Evolutionary conservation across 2,329 filamentous ascomycete genomes (phyloP), one percentile per base, ranked within the genome.

Genomic region (Colletotrichum trifolii): DNA sequence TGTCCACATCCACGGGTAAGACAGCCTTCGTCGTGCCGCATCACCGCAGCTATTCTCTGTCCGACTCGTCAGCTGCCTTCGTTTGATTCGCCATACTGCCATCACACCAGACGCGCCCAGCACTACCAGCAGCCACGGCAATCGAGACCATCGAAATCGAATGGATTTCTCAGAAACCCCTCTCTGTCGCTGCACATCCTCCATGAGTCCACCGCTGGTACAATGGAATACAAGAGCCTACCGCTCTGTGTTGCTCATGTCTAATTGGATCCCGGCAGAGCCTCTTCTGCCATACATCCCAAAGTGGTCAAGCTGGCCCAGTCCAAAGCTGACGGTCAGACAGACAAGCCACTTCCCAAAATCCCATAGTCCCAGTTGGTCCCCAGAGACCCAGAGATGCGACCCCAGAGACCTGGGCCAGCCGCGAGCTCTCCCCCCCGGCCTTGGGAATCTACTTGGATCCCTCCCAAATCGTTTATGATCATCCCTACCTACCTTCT

Each of bases 21-120:
- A 66, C 63, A 63, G 36, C n/a, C 63, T 42, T 48, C 52, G 40
- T 48, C 47, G 58, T 63, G 63, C 63, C 52, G 63, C 58, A 49
- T 66, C 58, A 54, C 58, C 47, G 58, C 63, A 49, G 60, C 42
- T 40, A 49, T 42, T 39, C 52, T 50, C 52, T 33, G 42, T 53
- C 58, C 42, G 35, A 53, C 52, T 53, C 47, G 63, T 63, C 63
- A 66, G 58, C 63, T 63, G 47, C 53, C 45, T 17, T 15, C 15
- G 17, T 8, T 11, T 47, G 15, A 66, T 66, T 63, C 59, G 50
- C 42, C 49, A 15, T 45, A 8, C 10, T 33, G 39, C 11, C 42
- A 17, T 42, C 52, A 48, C 17, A 53, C 53, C 42, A 40, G 35
- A 46, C 12, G 35, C 42, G 40, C 40, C 50, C 50, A 50, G 52